Conservation (phyloP, 495 filamentous ascomycete species). For the Tuber melanosporum region DNA sequence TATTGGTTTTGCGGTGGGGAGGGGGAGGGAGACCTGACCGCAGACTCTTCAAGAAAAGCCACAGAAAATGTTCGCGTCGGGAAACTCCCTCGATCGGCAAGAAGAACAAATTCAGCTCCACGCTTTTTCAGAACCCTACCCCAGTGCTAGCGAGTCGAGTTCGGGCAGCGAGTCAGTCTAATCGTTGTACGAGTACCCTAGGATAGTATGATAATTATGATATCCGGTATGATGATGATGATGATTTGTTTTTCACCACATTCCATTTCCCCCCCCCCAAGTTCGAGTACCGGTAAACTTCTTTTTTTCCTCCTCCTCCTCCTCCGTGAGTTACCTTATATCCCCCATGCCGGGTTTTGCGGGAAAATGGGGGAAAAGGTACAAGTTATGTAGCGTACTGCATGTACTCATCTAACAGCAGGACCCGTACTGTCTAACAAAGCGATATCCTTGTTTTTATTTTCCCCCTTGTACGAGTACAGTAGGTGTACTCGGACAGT, state of each 20-base stretch:
- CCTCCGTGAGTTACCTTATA: neutral
- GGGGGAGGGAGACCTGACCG: neutral
- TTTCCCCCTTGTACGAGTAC: neutral
- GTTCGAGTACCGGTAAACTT: neutral
- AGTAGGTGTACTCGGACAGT: too few species aligned
- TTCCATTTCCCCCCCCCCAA: neutral
- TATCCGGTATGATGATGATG: neutral
- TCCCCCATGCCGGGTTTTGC: conserved; percentile 12
- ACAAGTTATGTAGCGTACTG: conserved; percentile 7
- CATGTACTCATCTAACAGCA: too few species aligned
- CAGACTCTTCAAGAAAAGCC: conserved; percentile 14
- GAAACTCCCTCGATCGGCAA: conserved; percentile 30
- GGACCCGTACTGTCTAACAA: too few species aligned
- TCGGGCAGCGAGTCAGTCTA: neutral
- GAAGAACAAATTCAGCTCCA: neutral
- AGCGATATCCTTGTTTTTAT: too few species aligned
- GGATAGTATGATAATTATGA: too few species aligned
- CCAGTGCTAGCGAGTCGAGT: conserved; percentile 15
- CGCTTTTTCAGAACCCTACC: conserved; percentile 5
- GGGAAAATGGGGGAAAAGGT: conserved; percentile 14
- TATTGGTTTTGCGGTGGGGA: conserved; percentile 11
- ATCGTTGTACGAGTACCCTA: neutral
- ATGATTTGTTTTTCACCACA: neutral
- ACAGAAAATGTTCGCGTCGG: conserved; percentile 14
- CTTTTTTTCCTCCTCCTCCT: neutral